These are phyloP conservation scores for Ophiostoma australiae DNA, from an alignment of 2,329 filamentous ascomycete genomes.

Conservation along the genomic window DNA sequence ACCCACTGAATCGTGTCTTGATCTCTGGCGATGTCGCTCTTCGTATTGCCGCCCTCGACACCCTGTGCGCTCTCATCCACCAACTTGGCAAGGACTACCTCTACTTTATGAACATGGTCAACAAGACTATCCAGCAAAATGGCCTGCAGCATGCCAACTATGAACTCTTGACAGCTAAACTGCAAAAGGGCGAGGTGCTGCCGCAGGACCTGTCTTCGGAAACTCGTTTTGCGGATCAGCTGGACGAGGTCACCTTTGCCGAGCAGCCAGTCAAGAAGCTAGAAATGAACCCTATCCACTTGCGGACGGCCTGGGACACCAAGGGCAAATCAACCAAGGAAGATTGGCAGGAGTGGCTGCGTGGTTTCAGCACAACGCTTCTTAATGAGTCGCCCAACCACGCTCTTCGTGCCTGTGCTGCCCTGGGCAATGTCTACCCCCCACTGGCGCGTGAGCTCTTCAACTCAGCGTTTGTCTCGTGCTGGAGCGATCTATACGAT, in stretches of 20 bases:
- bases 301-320: slow-evolving; percentile 96
- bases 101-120: slow-evolving; percentile 89
- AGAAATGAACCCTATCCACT: slow-evolving; percentile 93
- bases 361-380: slow-evolving; percentile 90
- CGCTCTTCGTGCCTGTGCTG: slow-evolving; percentile 86
- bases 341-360: slow-evolving; percentile 99
- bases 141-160: slow-evolving; percentile 89
- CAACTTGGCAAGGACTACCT: slow-evolving; percentile 93
- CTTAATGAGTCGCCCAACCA: slow-evolving; percentile 95
- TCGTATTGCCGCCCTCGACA: slow-evolving; percentile 81
- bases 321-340: slow-evolving; percentile 95
- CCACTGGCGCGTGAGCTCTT: slow-evolving; percentile 90
- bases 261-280: slow-evolving; percentile 84
- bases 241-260: slow-evolving; percentile 74
- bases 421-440: slow-evolving; percentile 82
- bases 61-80: slow-evolving; percentile 89
- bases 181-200: slow-evolving; percentile 91
- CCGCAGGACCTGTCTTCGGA: slow-evolving; percentile 91
- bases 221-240: slow-evolving; percentile 68
- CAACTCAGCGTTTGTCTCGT: slow-evolving; percentile 98
- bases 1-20: slow-evolving; percentile 81
- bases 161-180: slow-evolving; percentile 82
- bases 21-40: slow-evolving; percentile 66
- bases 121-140: slow-evolving; percentile 73
- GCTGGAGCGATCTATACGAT: slow-evolving; percentile 96